phyloP scores from a whole-genome alignment of 2,329 filamentous ascomycete genomes.

The Tolypocladium paradoxum region DNA sequence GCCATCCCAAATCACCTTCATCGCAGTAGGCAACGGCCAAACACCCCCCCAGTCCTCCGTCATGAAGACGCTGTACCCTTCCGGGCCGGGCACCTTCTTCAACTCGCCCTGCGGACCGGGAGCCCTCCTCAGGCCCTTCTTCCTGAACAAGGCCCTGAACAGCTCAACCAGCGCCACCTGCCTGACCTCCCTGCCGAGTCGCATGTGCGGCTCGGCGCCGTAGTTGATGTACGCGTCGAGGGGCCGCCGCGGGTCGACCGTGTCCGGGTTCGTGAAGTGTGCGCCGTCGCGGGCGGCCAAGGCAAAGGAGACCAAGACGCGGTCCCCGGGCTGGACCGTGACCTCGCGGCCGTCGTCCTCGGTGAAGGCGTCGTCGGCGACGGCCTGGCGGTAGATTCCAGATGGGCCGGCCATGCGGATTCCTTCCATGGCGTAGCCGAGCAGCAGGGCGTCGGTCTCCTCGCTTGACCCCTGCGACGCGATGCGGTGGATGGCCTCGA shows the following conservation, averaged over 20 bases:
- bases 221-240: constrained; percentile 55
- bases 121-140: constrained; percentile 49
- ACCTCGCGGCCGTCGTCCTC: constrained; percentile 43
- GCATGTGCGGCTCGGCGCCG: constrained; percentile 50
- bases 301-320: constrained; percentile 53
- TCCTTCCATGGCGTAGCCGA: constrained; percentile 63
- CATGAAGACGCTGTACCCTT: constrained; percentile 50
- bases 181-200: constrained; percentile 49
- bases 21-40: constrained; percentile 37
- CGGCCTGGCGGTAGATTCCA: constrained; percentile 47
- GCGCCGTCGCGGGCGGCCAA: constrained; percentile 42
- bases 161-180: constrained; percentile 55
- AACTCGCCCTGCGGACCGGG: constrained; percentile 54
- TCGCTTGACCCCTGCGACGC: constrained; percentile 42
- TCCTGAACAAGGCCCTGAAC: constrained; percentile 53
- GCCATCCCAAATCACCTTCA: constrained; percentile 41
- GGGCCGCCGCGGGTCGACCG: constrained; percentile 52
- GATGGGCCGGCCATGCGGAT: constrained; percentile 56
- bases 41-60: constrained; percentile 50
- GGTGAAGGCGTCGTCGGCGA: constrained; percentile 30
- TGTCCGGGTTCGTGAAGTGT: constrained; percentile 50
- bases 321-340: constrained; percentile 42
- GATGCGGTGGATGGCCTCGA: constrained; percentile 49
- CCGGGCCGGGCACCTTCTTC: constrained; percentile 50
- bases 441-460: constrained; percentile 51